A percentile compares a stretch with the other conserved stretches of the same genome.
These are phyloP conservation scores for Luvunga scandens DNA, from an alignment of 345 rosid genomes.

Conservation along the genomic window DNA sequence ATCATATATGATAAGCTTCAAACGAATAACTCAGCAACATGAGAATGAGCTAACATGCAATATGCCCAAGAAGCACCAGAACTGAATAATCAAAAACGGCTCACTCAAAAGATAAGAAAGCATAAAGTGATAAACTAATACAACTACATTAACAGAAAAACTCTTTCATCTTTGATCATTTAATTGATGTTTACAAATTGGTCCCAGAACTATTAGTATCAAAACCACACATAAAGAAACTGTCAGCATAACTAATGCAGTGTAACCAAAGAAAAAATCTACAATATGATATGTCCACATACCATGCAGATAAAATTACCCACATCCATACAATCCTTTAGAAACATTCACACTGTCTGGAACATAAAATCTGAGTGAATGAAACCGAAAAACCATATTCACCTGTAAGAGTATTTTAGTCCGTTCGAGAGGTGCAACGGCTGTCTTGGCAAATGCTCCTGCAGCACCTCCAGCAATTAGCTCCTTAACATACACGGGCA, in stretches of 20 bases:
- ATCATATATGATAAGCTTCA: background rate
- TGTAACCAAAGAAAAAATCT: background rate
- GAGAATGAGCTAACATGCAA: background rate
- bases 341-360: background rate
- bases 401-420: conserved; percentile 93
- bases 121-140: background rate
- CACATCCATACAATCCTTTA: background rate
- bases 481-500: conserved; percentile 83
- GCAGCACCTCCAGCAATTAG: conserved; percentile 97
- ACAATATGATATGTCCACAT: background rate
- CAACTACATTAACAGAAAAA: background rate
- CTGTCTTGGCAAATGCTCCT: conserved; percentile 88
- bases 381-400: background rate
- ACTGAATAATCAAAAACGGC: background rate
- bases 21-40: background rate
- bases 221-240: too few relatives aligned
- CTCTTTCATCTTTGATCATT: background rate
- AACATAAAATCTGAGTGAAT: background rate
- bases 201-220: background rate
- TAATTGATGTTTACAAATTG: background rate
- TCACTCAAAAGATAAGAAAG: background rate
- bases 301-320: background rate
- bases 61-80: background rate
- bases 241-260: background rate
- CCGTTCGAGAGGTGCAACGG: conserved; percentile 91